Percentiles rank a stretch among this genome's conserved stretches.
These are phyloP conservation scores for Incumbomyces lentus DNA, from an alignment of 2,329 filamentous ascomycete species.

Conservation along the genomic window DNA sequence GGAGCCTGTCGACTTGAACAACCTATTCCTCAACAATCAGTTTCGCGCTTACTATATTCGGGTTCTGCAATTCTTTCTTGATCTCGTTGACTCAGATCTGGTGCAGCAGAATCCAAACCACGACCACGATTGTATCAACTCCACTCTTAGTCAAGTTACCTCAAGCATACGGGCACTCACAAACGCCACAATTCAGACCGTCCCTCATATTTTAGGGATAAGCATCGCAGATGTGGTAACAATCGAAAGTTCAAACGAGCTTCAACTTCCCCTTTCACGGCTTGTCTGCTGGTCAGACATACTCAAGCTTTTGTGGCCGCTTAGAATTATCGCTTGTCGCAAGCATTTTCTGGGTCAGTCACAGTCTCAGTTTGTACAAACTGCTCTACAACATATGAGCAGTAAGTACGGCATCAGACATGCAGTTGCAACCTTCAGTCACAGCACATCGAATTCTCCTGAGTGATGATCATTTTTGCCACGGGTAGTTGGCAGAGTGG, in stretches of 20 bases:
- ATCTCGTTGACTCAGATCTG: constrained; percentile 10
- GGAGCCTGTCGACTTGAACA: not conserved
- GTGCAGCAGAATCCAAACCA: not conserved
- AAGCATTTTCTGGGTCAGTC: not conserved
- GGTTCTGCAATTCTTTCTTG: constrained; percentile 14
- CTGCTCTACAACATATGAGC: not conserved
- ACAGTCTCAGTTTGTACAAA: not conserved
- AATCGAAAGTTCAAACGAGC: not conserved
- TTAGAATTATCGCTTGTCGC: constrained; percentile 7
- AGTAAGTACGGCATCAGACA: not conserved
- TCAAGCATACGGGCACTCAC: not conserved
- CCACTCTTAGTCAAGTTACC: not conserved
- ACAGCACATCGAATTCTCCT: no score
- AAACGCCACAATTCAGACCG: constrained; percentile 1
- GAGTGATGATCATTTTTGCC: no score
- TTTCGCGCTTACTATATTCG: constrained; percentile 7
- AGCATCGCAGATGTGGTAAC: no score
- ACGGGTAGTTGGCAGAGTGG: no score
- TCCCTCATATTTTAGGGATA: constrained; percentile 1
- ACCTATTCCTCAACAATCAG: constrained; percentile 2
- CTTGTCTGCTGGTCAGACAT: constrained; percentile 11
- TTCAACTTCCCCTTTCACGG: not conserved
- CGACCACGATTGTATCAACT: not conserved
- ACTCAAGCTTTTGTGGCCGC: constrained; percentile 15
- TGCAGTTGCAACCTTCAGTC: not conserved